These are phyloP conservation scores for Astragalus membranaceus DNA, from an alignment of 306 rosid species.

Conservation along the genomic window DNA sequence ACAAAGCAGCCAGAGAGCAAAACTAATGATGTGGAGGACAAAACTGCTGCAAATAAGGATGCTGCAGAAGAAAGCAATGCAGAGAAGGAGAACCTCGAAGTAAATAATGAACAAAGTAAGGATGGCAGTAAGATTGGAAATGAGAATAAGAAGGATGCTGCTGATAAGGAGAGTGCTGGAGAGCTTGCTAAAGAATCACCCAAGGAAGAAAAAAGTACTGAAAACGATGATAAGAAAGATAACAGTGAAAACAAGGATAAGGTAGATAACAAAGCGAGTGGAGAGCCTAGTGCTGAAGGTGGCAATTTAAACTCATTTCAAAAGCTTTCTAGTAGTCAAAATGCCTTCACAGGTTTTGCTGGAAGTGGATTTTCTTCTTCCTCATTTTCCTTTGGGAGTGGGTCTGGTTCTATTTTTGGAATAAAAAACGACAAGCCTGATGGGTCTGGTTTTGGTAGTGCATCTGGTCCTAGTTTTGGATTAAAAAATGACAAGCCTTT, in stretches of 20 bases:
- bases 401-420: slow-evolving; percentile 45
- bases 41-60: slow-evolving; percentile 25
- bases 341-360: slow-evolving; percentile 93
- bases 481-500: too few relatives aligned
- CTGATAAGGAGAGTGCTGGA: slow-evolving; percentile 16
- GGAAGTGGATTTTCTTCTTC: slow-evolving; percentile 84
- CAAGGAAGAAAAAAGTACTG: neutral
- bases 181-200: slow-evolving; percentile 24
- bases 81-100: slow-evolving; percentile 7
- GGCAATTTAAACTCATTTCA: slow-evolving; percentile 68
- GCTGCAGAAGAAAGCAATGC: slow-evolving; percentile 22
- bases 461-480: slow-evolving; percentile 35
- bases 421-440: slow-evolving; percentile 45
- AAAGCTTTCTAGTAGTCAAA: slow-evolving; percentile 82
- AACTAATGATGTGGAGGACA: slow-evolving; percentile 24
- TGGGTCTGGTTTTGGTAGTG: slow-evolving; percentile 28
- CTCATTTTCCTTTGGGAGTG: slow-evolving; percentile 66
- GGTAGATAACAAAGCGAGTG: slow-evolving; percentile 33
- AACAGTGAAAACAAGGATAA: slow-evolving; percentile 27
- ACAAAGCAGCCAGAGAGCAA: slow-evolving; percentile 33
- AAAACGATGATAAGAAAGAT: slow-evolving; percentile 28
- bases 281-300: slow-evolving; percentile 43
- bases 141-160: slow-evolving; percentile 17
- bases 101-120: slow-evolving; percentile 8
- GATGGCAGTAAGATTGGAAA: slow-evolving; percentile 12